Conservation (phyloP, 768 basidiomycete species). For the Hygrophorus russula region DNA sequence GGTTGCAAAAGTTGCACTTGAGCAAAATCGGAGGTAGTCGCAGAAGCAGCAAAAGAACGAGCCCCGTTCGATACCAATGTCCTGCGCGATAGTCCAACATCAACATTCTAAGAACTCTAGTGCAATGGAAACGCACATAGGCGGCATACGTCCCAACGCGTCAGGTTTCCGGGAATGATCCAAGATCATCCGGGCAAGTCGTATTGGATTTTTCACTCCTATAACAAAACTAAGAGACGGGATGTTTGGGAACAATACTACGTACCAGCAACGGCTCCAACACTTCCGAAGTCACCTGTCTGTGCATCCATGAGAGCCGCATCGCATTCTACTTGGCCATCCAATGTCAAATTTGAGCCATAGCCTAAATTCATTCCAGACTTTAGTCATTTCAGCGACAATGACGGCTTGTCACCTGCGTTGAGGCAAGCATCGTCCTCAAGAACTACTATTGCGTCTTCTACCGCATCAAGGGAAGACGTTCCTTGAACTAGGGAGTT, state of each 20-base stretch:
- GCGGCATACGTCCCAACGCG: slow-evolving; percentile 55
- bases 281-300: slow-evolving; percentile 45
- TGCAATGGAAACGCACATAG: slow-evolving; percentile 35
- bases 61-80: slow-evolving; percentile 58
- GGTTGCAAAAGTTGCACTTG: slow-evolving; percentile 25
- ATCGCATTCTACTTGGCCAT: slow-evolving; percentile 76
- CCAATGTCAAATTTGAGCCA: slow-evolving; percentile 67
- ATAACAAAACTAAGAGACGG: neutral
- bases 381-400: neutral
- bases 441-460: slow-evolving; percentile 41
- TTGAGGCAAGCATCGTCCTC: slow-evolving; percentile 64
- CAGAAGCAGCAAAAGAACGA: slow-evolving; percentile 32
- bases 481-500: slow-evolving; percentile 8
- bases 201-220: slow-evolving; percentile 67
- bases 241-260: neutral
- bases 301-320: slow-evolving; percentile 55
- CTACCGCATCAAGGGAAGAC: slow-evolving; percentile 35
- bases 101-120: neutral
- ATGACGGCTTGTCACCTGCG: slow-evolving; percentile 37
- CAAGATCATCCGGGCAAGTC: slow-evolving; percentile 45
- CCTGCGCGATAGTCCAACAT: slow-evolving; percentile 20
- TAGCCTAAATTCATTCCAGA: slow-evolving; percentile 30
- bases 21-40: neutral
- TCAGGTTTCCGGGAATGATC: slow-evolving; percentile 36
- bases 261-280: slow-evolving; percentile 62